Percentiles rank a stretch among this genome's conserved stretches.
phyloP scores from a whole-genome alignment of 805 yeast genomes.

The Pichia kluyveri region DNA sequence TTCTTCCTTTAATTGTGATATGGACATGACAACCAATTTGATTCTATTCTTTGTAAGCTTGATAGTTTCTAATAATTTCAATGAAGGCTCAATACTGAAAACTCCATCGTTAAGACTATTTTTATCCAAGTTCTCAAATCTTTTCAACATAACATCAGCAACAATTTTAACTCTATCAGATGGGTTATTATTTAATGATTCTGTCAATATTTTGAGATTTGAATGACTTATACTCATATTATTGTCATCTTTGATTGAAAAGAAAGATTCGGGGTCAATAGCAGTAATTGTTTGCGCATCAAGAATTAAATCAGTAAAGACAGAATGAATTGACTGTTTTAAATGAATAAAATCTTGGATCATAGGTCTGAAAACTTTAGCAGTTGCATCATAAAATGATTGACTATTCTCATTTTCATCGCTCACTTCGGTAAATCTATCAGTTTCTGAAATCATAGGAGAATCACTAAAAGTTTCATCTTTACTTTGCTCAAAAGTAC shows the following conservation, averaged over 20 bases:
- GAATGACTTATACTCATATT: neutral
- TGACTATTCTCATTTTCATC: conserved; percentile 13
- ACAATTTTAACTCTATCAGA: conserved; percentile 30
- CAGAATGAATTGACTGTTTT: conserved; percentile 65
- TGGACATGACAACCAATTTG: conserved; percentile 29
- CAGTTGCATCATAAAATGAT: conserved; percentile 26
- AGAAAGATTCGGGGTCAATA: conserved; percentile 68
- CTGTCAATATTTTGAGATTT: conserved; percentile 13
- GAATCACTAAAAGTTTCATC: neutral
- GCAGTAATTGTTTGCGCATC: conserved; percentile 62
- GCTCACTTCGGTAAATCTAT: conserved; percentile 5
- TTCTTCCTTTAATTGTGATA: conserved; percentile 58
- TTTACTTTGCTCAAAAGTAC: neutral
- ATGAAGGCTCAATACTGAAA: conserved; percentile 19
- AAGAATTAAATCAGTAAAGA: conserved; percentile 49
- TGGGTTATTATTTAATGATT: neutral
- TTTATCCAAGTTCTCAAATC: conserved; percentile 31
- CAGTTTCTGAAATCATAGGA: conserved; percentile 1
- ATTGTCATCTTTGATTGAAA: conserved; percentile 25
- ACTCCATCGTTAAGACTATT: conserved; percentile 28
- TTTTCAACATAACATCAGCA: conserved; percentile 37
- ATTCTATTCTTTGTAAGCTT: conserved; percentile 28
- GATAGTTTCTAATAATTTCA: conserved; percentile 31
- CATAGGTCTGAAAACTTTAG: conserved; percentile 32
- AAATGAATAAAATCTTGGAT: conserved; percentile 64